Evolutionary conservation across 148 eudicot genomes (phyloP), one percentile per base, ranked within the genome.

Genomic region (Gaultheria prostrata): DNA sequence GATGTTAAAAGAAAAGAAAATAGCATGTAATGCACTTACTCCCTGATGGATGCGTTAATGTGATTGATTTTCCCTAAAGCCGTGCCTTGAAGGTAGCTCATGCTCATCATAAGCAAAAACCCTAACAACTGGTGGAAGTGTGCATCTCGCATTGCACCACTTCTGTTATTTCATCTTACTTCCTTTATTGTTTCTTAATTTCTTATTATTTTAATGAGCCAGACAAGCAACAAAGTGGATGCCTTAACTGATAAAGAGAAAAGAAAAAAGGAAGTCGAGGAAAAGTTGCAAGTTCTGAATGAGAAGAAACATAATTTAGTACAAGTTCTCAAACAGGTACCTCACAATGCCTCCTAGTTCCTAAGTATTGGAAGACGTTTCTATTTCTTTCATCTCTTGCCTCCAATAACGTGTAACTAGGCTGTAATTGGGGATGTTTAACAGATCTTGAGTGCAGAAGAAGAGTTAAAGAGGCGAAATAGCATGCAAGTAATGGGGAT

Each of bases 401-500:
- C 6, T 11, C 43, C 54, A 54, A 18, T 76, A 0, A 65, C 69
- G 28, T 54, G 50, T 83, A 73, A 82, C 26, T 32, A 10, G 8
- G 61, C 72, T 45, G 32, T 82, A 83, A 18, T 82, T 67, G 61
- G 33, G 67, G 89, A 6, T 50, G 45, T 54, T 88, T 84, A 49
- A 78, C 87, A 97, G 99, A 95, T 97, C 81, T 83, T 93, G 89
- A 93, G 84, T 89, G 98, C 95, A 61, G 99, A 97, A 92, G 99
- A 97, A 85, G 98, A 95, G 82, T 85, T 97, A 35, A 93, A 93
- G 88, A 91, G 92, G 89, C 92, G 90, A 88, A 93, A 89, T 86
- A 89, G 80, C 88, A 79, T 80, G 53, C 99, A 90, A 77, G 90
- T 84, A 59, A 49, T 80, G 72, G 90, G 91, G 4, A 81, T 72